Percentiles rank a stretch among this genome's conserved stretches.
phyloP scores from a whole-genome alignment of 1,284 basidiomycete genomes.

The Volvariella surrecta region DNA sequence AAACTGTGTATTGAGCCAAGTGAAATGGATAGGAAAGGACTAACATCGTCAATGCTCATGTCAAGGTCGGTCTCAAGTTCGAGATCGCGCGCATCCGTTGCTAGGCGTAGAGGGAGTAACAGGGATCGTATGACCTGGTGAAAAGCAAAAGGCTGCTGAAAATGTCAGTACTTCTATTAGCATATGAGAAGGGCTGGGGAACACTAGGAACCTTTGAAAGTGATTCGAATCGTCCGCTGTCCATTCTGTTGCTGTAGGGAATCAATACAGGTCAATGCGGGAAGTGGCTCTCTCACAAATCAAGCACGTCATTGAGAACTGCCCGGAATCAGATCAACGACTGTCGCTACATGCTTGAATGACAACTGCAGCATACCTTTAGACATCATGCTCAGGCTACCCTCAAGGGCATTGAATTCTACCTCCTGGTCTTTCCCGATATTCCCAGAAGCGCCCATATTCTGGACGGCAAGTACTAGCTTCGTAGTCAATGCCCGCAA shows the following conservation, averaged over 20 bases:
- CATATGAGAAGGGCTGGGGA: neutral
- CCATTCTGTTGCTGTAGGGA: slow-evolving; percentile 53
- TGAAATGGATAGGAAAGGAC: neutral
- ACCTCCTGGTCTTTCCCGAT: slow-evolving; percentile 62
- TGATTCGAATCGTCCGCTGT: slow-evolving; percentile 72
- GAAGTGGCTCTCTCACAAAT: slow-evolving; percentile 66
- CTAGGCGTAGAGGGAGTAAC: slow-evolving; percentile 68
- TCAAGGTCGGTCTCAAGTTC: slow-evolving; percentile 68
- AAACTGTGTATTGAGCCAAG: neutral
- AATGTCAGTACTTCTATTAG: neutral
- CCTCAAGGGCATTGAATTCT: slow-evolving; percentile 76
- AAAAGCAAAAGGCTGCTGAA: slow-evolving; percentile 64
- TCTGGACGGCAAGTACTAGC: slow-evolving; percentile 79
- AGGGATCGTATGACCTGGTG: slow-evolving; percentile 79
- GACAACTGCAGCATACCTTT: slow-evolving; percentile 40
- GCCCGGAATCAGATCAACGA: slow-evolving; percentile 20
- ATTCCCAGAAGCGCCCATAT: slow-evolving; percentile 69
- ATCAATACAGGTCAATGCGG: neutral
- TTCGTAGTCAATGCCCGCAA: neutral
- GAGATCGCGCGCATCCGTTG: slow-evolving; percentile 65
- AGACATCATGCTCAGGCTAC: slow-evolving; percentile 83
- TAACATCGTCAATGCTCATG: slow-evolving; percentile 55
- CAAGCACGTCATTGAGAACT: slow-evolving; percentile 85
- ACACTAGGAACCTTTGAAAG: slow-evolving; percentile 38
- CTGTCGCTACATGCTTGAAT: slow-evolving; percentile 29